phyloP scores from a whole-genome alignment of 1,284 basidiomycete genomes.

The Acaromyces ingoldii region DNA sequence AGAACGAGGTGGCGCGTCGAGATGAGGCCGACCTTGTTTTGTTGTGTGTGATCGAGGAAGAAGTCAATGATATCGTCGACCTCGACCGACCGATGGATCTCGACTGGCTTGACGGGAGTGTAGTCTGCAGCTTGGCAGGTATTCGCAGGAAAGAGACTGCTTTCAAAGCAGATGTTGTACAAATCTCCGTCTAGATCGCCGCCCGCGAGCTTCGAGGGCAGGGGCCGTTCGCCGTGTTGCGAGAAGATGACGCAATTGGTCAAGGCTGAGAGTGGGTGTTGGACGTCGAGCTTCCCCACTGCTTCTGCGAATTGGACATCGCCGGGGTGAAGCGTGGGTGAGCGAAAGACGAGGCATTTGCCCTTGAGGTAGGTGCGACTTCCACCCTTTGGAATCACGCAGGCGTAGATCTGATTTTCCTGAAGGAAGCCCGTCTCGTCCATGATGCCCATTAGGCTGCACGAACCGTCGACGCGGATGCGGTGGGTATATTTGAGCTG shows the following conservation, averaged over 20 bases:
- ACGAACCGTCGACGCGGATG: conserved; percentile 65
- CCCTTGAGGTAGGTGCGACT: conserved; percentile 12
- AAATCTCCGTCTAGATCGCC: conserved; percentile 29
- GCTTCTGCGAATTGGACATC: conserved; percentile 22
- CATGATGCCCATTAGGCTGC: conserved; percentile 67
- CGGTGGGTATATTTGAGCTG: conserved; percentile 65
- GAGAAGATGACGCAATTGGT: conserved; percentile 28
- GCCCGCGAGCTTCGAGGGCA: conserved; percentile 20
- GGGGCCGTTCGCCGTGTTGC: conserved; percentile 7
- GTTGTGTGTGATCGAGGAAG: conserved; percentile 61
- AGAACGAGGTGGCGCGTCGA: conserved; percentile 62
- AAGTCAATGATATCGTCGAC: conserved; percentile 71
- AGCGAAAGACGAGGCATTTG: conserved; percentile 20
- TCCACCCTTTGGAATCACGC: conserved; percentile 12
- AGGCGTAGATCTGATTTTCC: conserved; percentile 25
- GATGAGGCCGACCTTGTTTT: conserved; percentile 60
- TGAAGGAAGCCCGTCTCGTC: conserved; percentile 20
- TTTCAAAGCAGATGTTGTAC: conserved; percentile 55
- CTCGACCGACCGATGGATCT: conserved; percentile 57
- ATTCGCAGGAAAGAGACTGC: conserved; percentile 56
- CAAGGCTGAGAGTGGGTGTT: conserved; percentile 16
- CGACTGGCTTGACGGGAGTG: conserved; percentile 55
- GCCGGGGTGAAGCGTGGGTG: conserved; percentile 27
- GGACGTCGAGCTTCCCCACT: conserved; percentile 10
- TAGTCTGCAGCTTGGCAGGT: conserved; percentile 59